phyloP scores from a whole-genome alignment of 495 filamentous ascomycete species.

The Aspergillus wentii region DNA sequence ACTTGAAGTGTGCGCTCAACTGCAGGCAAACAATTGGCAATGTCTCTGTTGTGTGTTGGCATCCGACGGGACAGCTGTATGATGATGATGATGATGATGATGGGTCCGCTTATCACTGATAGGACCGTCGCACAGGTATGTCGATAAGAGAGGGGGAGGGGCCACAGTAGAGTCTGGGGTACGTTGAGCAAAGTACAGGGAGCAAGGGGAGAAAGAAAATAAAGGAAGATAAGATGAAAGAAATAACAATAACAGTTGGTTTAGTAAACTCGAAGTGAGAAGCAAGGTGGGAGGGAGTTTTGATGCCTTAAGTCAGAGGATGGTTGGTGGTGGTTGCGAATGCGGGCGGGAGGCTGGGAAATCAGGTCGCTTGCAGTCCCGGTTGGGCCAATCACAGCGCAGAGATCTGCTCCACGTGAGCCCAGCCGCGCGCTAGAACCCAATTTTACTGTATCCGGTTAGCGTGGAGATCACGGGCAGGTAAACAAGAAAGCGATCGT shows the following conservation, averaged over 20 bases:
- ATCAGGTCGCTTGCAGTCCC: constrained; percentile 10
- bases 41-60: neutral
- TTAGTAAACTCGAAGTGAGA: too few relatives aligned
- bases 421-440: constrained; percentile 21
- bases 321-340: constrained; percentile 28
- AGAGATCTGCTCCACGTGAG: constrained; percentile 20
- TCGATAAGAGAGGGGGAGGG: too few relatives aligned
- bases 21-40: too few relatives aligned
- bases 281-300: constrained; percentile 20
- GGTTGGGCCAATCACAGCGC: constrained; percentile 26
- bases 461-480: constrained; percentile 24
- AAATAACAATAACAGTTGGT: too few relatives aligned
- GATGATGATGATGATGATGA: constrained; percentile 4
- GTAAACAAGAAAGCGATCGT: constrained; percentile 34
- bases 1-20: too few relatives aligned
- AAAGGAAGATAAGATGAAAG: too few relatives aligned
- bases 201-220: constrained; percentile 12
- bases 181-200: too few relatives aligned
- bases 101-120: constrained; percentile 22
- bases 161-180: too few relatives aligned
- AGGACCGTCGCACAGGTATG: constrained; percentile 8
- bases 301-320: constrained; percentile 29
- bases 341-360: constrained; percentile 37
- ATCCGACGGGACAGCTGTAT: too few relatives aligned
- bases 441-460: constrained; percentile 8